Evolutionary conservation across 495 filamentous ascomycete genomes (phyloP), one percentile per base, ranked within the genome.

Genomic region (Penicillium salamii): DNA sequence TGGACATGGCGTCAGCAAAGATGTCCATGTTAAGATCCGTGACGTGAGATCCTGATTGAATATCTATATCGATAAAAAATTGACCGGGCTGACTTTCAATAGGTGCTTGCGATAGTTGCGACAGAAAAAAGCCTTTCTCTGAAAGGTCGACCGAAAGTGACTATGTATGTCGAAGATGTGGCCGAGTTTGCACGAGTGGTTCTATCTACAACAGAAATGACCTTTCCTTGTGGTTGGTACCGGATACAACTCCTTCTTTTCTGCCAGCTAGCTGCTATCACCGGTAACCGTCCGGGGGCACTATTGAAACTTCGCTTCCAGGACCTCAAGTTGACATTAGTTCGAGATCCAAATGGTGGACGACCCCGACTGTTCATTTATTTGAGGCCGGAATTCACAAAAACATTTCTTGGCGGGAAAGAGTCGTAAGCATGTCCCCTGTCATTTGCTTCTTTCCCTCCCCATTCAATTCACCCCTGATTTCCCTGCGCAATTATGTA

Each of bases 131-230:
- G 53, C 5, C 49, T 67, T 17, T 46, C 36, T 7, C 18, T 46
- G 6, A 54, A 52, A 42, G 46, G 42, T 23, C 54, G 58, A 33
- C 52, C 52, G 41, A 70, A 64, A 40, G 48, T 42, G 23, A 63
- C 54, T 18, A 71, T 71, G 39, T 67, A 64, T 53, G 45, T 69
- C 38, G 58, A 72, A 50, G 66, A 75, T 55, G 50, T 75, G 1
- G 58, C 59, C 8, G 52, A 67, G 51, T 61, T 69, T 49, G 53
- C 57, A 0, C 41, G 54, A 20, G 57, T 65, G 11, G 42, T 67
- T 13, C 42, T 75, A 31, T 52, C 50, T 7, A 74, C 58, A 21
- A 71, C 44, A 7, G 55, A 74, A 51, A 67, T 58, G 42, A 68
- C 45, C 3, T 75, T 67, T 58, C 12, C 34, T 24, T 60, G 39